These are phyloP conservation scores for Linum usitatissimum DNA, from an alignment of 345 rosid genomes.

Conservation along the genomic window DNA sequence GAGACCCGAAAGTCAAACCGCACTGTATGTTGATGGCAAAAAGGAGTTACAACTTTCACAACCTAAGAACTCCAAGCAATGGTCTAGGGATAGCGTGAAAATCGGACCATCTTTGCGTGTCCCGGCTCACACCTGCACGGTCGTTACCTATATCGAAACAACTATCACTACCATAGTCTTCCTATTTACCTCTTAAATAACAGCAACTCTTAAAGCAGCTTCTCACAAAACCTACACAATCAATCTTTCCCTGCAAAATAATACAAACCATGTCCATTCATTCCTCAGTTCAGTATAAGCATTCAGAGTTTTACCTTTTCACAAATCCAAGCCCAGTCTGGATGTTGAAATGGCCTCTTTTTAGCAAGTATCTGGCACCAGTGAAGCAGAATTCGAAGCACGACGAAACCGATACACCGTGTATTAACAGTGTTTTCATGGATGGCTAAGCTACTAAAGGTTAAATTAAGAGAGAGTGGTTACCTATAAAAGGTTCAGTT, in stretches of 20 bases:
- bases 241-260: background rate
- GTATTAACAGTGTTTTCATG: background rate
- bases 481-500: background rate
- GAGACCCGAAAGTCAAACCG: too few species aligned
- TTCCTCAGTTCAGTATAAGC: background rate
- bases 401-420: background rate
- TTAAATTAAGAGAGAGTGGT: background rate
- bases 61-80: too few species aligned
- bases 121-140: too few species aligned
- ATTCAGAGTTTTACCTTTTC: background rate
- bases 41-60: too few species aligned
- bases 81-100: too few species aligned
- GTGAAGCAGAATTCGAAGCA: background rate
- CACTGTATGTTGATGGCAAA: too few species aligned
- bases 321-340: background rate
- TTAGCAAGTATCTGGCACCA: background rate
- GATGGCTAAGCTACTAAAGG: background rate
- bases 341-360: background rate
- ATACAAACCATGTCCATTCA: background rate
- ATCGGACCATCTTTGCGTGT: too few species aligned
- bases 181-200: too few species aligned
- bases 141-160: too few species aligned
- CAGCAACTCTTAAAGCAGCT: too few species aligned
- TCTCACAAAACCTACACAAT: too few species aligned
- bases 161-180: too few species aligned